Conservation (phyloP, 192 early-diverging fungal genomes). For the Coemansia sp. region DNA sequence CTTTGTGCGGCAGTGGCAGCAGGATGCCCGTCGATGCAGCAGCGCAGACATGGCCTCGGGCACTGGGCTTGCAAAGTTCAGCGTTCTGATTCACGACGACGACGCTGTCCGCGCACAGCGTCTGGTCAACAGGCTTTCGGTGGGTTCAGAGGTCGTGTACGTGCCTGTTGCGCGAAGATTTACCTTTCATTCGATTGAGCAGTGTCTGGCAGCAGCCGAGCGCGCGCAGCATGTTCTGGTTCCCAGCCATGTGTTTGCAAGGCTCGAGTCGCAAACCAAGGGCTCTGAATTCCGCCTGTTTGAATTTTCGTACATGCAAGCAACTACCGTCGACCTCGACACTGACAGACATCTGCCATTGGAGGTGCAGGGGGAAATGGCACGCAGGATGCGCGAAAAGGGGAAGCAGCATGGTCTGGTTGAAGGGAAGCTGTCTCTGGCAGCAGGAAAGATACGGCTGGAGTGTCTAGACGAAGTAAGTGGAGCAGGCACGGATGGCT, state of each 20-base stretch:
- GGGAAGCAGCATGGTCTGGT: conserved; percentile 50
- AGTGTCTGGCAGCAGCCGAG: conserved; percentile 31
- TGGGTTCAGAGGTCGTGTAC: conserved; percentile 31
- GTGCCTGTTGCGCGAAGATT: conserved; percentile 39
- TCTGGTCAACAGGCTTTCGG: conserved; percentile 32
- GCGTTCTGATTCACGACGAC: conserved; percentile 48
- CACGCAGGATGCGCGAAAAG: conserved; percentile 24
- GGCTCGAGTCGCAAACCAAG: conserved; percentile 17
- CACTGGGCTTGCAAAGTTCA: conserved; percentile 36
- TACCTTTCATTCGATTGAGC: conserved; percentile 38
- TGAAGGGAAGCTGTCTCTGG: conserved; percentile 29
- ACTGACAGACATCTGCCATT: conserved; percentile 51
- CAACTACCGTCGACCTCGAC: conserved; percentile 43
- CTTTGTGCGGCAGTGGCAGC: conserved; percentile 46
- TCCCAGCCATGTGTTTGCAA: conserved; percentile 38
- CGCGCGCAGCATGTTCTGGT: conserved; percentile 48
- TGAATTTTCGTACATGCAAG: conserved; percentile 45
- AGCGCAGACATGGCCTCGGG: conserved; percentile 38
- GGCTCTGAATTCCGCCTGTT: conserved; percentile 34
- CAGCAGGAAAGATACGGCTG: conserved; percentile 45
- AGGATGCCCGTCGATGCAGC: conserved; percentile 39
- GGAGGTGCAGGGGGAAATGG: conserved; percentile 45
- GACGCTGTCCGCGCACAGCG: conserved; percentile 39
- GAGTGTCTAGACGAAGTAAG: conserved; percentile 8
- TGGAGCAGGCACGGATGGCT: neutral